Evolutionary conservation across 1,139 yeast species (phyloP).

Genomic region (Blastobotrys serpentis): DNA sequence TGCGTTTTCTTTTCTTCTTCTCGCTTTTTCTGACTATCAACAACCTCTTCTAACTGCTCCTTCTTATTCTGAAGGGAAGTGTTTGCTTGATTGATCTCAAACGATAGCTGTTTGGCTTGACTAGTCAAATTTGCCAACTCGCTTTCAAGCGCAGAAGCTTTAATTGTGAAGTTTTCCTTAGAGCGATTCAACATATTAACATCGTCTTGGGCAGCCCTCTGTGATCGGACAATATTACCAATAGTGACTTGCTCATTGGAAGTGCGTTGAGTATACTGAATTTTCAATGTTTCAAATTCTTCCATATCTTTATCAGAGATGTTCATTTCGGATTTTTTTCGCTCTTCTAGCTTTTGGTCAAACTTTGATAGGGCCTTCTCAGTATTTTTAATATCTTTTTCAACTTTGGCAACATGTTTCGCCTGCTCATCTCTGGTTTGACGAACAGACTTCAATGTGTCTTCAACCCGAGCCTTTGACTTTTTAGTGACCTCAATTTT

Average conservation of each 20-base stretch:
- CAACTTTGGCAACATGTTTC: constrained; percentile 43
- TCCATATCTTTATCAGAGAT: constrained; percentile 53
- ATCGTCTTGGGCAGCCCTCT: constrained; percentile 32
- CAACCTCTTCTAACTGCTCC: constrained; percentile 44
- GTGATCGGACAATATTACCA: constrained; percentile 29
- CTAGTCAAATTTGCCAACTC: constrained; percentile 38
- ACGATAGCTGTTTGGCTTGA: constrained; percentile 22
- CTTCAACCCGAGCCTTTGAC: constrained; percentile 50
- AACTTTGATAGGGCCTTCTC: constrained; percentile 46
- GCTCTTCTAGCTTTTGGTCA: constrained; percentile 44
- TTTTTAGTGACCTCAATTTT: constrained; percentile 49
- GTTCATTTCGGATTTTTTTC: constrained; percentile 31
- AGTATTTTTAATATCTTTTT: constrained; percentile 51
- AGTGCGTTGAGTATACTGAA: constrained; percentile 43
- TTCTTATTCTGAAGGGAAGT: constrained; percentile 37
- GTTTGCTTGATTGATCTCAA: constrained; percentile 36
- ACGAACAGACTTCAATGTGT: constrained; percentile 53
- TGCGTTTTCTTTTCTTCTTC: constrained; percentile 52
- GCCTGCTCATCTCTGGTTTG: constrained; percentile 57
- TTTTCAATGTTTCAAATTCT: constrained; percentile 62
- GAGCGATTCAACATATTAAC: constrained; percentile 33
- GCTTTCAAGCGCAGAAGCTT: constrained; percentile 26
- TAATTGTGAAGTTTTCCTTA: constrained; percentile 27
- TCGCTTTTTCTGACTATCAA: constrained; percentile 48
- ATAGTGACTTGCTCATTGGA: constrained; percentile 33